Conservation (phyloP, 2,329 filamentous ascomycete genomes). For the Mycocentrospora acerina region DNA sequence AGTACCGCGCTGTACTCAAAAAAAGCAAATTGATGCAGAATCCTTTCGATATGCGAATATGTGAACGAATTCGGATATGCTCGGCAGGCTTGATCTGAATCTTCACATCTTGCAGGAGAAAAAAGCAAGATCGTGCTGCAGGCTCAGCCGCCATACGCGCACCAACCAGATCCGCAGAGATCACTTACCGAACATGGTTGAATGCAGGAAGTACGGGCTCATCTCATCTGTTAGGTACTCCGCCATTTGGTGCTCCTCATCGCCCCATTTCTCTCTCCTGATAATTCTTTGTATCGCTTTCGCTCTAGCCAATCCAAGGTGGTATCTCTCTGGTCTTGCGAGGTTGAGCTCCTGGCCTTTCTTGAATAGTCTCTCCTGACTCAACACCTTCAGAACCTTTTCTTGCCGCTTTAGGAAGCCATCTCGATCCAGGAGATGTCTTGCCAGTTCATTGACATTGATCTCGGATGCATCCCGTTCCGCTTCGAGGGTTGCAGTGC, state of each 20-base stretch:
- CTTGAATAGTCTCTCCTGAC: conserved; percentile 51
- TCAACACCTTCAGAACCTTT: conserved; percentile 48
- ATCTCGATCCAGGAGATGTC: conserved; percentile 50
- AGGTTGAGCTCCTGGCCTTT: conserved; percentile 55
- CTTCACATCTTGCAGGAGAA: neutral
- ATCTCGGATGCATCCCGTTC: conserved; percentile 51
- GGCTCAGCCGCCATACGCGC: too few species aligned
- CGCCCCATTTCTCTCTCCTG: conserved; percentile 50
- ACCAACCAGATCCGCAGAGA: too few species aligned
- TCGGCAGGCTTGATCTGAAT: too few species aligned
- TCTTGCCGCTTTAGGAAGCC: conserved; percentile 53
- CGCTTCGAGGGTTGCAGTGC: conserved; percentile 48
- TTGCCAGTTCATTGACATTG: conserved; percentile 47
- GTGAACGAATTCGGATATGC: too few species aligned
- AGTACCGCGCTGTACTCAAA: too few species aligned
- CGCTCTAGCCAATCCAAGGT: conserved; percentile 54
- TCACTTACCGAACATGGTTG: conserved; percentile 51
- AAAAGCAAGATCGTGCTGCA: too few species aligned
- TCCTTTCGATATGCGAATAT: too few species aligned
- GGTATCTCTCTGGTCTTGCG: conserved; percentile 54
- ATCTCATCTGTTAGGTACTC: conserved; percentile 57
- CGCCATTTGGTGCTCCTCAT: conserved; percentile 54
- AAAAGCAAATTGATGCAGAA: neutral
- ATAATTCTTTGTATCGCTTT: conserved; percentile 52
- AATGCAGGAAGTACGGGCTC: conserved; percentile 55